These are phyloP conservation scores for Xylariaceae sp. DNA, from an alignment of 2,329 filamentous ascomycete genomes.

Conservation along the genomic window DNA sequence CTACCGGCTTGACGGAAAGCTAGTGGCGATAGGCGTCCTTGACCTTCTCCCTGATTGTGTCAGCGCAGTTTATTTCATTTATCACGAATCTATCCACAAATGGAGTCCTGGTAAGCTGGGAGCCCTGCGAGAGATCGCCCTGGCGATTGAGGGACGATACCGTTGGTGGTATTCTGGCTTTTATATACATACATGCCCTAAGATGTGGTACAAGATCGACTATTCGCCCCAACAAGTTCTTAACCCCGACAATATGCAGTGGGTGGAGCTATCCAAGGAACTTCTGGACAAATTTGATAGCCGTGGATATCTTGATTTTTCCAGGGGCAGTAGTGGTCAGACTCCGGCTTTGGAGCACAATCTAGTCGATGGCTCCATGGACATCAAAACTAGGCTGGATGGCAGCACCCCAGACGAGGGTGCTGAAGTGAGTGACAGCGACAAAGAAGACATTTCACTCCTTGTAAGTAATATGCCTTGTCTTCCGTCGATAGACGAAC, in stretches of 20 bases:
- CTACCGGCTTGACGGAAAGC: constrained; percentile 76
- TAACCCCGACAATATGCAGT: constrained; percentile 68
- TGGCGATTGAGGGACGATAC: constrained; percentile 73
- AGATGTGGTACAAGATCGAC: constrained; percentile 86
- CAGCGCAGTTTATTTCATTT: constrained; percentile 84
- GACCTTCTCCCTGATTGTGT: constrained; percentile 79
- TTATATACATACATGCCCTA: constrained; percentile 80
- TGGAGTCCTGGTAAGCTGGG: constrained; percentile 77
- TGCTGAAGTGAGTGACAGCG: constrained; percentile 22
- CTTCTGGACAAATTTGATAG: constrained; percentile 58
- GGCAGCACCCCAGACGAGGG: constrained; percentile 7
- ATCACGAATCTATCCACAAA: constrained; percentile 74
- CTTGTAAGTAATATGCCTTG: constrained; percentile 72
- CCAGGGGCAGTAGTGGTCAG: constrained; percentile 1
- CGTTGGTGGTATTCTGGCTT: constrained; percentile 81
- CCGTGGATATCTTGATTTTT: constrained; percentile 59
- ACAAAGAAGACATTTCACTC: constrained; percentile 45
- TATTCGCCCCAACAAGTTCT: constrained; percentile 77
- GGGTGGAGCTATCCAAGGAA: constrained; percentile 63
- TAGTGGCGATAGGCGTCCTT: constrained; percentile 78
- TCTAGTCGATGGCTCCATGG: constrained; percentile 1
- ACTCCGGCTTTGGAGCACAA: background rate
- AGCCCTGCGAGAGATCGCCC: constrained; percentile 72
- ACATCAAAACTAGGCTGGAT: background rate
- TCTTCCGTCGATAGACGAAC: constrained; percentile 59